Evolutionary conservation across 352 stramenopile species (phyloP), one percentile per base, ranked within the genome.

Genomic region (Phytophthora sp.): DNA sequence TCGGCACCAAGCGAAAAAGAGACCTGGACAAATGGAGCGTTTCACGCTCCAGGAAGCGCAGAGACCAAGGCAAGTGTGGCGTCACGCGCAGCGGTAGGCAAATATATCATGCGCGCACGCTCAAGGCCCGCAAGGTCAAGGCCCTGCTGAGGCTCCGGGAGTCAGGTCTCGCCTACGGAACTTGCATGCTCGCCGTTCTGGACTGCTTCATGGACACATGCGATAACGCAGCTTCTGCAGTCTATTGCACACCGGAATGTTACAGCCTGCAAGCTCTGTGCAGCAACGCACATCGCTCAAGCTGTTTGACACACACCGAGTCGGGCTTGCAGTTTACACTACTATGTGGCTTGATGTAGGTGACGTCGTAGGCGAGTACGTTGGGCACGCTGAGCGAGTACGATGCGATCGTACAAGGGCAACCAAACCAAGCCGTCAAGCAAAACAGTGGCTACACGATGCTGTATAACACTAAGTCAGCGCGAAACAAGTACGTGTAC

Each of bases 381-480:
- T n/a, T 1, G 0, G 44, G 56, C 4, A 21, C 42, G 33, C 11
- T 63, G 15, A 49, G 23, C 15, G 56, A 53, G 24, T 63, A 16
- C 4, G 18, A 20, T 24, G 26, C 23, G 3, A 5, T 52, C 7
- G 24, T 44, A 3, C 20, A 3, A 1, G 16, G 56, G 0, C 53
- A 61, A 13, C 39, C 39, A 1, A 8, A 50, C 15, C 31, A 56
- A 15, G 44, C 56, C 0, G 13, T 27, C 1, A 59, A 66, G 18
- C 20, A 58, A 8, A 59, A 54, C 29, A 59, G 58, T 30, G 26
- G 58, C 4, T 66, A 55, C 16, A 58, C 58, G 0, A 16, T 59
- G 20, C 13, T 49, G 7, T 47, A 39, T 15, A 49, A 54, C 16
- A 15, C 35, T 12, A 54, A 39, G 24, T 54, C 58, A 4, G 30